These are phyloP conservation scores for Copromyces sp. DNA, from an alignment of 495 filamentous ascomycete genomes.

Conservation along the genomic window DNA sequence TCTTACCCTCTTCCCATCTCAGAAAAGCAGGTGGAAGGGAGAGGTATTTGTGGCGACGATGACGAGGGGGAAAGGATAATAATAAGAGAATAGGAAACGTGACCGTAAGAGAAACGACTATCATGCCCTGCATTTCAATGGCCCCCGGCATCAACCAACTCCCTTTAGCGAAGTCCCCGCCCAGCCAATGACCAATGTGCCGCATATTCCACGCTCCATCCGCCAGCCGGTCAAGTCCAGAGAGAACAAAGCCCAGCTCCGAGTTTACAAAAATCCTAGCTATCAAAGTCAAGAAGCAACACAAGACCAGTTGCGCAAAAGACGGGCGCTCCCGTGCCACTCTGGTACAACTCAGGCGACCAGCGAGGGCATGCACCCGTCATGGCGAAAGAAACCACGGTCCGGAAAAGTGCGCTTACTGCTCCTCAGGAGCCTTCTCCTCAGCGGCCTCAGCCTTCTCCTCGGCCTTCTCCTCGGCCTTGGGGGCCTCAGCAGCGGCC, in stretches of 20 bases:
- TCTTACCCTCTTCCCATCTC: background rate
- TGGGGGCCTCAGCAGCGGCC: conserved; percentile 48
- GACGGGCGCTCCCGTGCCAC: conserved; percentile 1
- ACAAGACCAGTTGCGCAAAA: conserved; percentile 10
- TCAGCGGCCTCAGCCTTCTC: conserved; percentile 45
- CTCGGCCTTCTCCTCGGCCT: conserved; percentile 52
- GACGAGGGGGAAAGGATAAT: conserved; percentile 5
- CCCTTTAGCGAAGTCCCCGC: conserved; percentile 18
- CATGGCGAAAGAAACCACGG: conserved; percentile 7
- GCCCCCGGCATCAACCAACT: conserved; percentile 22
- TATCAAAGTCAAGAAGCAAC: conserved; percentile 1
- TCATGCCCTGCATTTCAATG: conserved; percentile 30
- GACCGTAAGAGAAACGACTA: conserved; percentile 11
- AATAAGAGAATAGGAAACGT: conserved; percentile 10
- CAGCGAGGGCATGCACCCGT: conserved; percentile 3
- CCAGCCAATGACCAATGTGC: conserved; percentile 15
- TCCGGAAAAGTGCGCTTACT: conserved; percentile 13
- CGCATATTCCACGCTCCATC: conserved; percentile 13
- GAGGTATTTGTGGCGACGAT: conserved; percentile 4
- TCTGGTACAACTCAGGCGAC: conserved; percentile 2
- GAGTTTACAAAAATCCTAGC: background rate
- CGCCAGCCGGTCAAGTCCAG: conserved; percentile 2
- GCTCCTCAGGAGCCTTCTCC: conserved; percentile 36
- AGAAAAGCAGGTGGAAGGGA: background rate
- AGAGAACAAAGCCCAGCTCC: conserved; percentile 8